Conservation (phyloP, 257 asterid species). For the Solanum pinnatisectum region DNA sequence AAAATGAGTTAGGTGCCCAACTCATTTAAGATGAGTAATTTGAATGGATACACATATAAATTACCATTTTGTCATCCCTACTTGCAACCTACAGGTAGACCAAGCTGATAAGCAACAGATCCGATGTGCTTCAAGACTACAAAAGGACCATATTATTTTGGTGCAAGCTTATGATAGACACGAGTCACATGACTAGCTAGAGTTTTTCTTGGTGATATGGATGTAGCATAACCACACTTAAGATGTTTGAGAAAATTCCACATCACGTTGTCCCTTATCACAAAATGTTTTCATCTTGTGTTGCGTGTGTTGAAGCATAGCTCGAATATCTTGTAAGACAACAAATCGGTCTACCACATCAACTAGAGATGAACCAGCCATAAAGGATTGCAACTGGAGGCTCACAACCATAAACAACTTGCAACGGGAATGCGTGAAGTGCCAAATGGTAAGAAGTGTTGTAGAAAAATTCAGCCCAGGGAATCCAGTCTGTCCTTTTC, state of each 20-base stretch:
- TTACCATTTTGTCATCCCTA: no score
- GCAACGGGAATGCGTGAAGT: no score
- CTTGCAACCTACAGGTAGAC: neutral
- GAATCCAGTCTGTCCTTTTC: neutral
- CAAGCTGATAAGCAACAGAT: neutral
- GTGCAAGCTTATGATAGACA: neutral
- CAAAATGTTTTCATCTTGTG: neutral
- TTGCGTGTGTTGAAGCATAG: neutral
- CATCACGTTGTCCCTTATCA: neutral
- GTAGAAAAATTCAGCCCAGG: neutral
- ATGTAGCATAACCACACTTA: neutral
- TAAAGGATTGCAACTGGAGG: no score
- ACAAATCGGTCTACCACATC: neutral
- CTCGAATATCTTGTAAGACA: neutral
- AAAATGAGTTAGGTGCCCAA: no score
- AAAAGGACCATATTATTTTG: neutral
- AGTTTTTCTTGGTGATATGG: neutral
- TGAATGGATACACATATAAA: no score
- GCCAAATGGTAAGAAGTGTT: neutral
- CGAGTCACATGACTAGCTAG: neutral
- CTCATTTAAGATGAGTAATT: no score
- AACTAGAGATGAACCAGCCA: neutral
- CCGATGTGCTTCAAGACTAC: neutral
- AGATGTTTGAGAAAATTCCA: neutral
- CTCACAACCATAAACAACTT: no score